These are phyloP conservation scores for Cymbopogon citratus DNA, from an alignment of 176 grass and related monocot species.

Conservation along the genomic window DNA sequence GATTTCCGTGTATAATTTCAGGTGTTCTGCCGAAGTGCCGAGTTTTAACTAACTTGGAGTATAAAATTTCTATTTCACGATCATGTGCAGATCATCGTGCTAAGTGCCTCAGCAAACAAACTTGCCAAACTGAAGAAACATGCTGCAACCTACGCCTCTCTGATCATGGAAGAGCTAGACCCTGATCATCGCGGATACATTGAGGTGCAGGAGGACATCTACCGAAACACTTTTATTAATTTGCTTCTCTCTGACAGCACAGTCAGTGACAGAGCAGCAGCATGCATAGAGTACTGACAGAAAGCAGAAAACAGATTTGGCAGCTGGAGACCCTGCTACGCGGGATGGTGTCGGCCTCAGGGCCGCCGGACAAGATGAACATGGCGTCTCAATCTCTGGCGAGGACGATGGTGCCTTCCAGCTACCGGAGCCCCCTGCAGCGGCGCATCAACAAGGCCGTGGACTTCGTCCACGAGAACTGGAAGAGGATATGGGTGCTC, in stretches of 20 bases:
- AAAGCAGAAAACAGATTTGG: slow-evolving; percentile 51
- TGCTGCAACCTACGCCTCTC: slow-evolving; percentile 70
- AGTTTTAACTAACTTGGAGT: neutral
- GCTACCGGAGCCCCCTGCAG: slow-evolving; percentile 50
- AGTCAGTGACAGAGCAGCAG: neutral
- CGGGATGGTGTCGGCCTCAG: slow-evolving; percentile 52
- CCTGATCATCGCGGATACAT: slow-evolving; percentile 69
- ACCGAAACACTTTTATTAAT: neutral
- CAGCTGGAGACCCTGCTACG: slow-evolving; percentile 91
- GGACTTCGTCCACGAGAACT: slow-evolving; percentile 88
- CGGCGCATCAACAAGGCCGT: slow-evolving; percentile 35
- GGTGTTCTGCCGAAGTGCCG: neutral
- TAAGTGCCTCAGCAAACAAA: slow-evolving; percentile 84
- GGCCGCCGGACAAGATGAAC: slow-evolving; percentile 31
- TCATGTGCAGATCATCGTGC: slow-evolving; percentile 52
- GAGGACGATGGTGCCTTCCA: slow-evolving; percentile 67
- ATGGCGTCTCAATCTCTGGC: slow-evolving; percentile 55
- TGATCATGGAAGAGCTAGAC: slow-evolving; percentile 97
- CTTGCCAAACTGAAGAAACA: slow-evolving; percentile 78
- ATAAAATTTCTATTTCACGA: neutral
- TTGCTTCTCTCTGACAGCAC: neutral
- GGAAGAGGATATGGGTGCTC: slow-evolving; percentile 92
- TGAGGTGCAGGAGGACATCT: slow-evolving; percentile 43
- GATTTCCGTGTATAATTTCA: too few relatives aligned
- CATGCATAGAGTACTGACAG: neutral